These are phyloP conservation scores for Caryopteris hybrid DNA, from an alignment of 305 asterid species.

Conservation along the genomic window DNA sequence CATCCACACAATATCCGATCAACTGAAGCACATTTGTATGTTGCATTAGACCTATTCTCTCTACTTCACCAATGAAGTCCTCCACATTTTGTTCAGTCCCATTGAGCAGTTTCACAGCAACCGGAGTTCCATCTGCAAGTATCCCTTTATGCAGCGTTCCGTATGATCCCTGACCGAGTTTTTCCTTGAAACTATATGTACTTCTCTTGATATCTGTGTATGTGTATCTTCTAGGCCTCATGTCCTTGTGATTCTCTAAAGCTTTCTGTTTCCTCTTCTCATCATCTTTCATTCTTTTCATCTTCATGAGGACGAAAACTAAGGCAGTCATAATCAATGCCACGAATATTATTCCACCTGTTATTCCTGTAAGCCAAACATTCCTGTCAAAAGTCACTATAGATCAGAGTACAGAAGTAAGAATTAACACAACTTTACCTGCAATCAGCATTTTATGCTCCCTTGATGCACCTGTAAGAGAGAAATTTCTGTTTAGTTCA, in stretches of 20 bases:
- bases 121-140: constrained; percentile 35
- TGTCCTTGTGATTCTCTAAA: constrained; percentile 21
- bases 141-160: constrained; percentile 46
- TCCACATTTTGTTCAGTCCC: constrained; percentile 32
- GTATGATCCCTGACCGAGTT: constrained; percentile 31
- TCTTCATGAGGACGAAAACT: constrained; percentile 11
- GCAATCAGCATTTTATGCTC: constrained; percentile 11
- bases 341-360: constrained; percentile 15
- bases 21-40: constrained; percentile 45
- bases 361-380: constrained; percentile 13
- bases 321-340: not conserved
- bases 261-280: constrained; percentile 21
- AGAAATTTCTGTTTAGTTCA: too few relatives aligned
- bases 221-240: constrained; percentile 40
- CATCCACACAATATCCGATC: constrained; percentile 49
- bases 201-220: constrained; percentile 44
- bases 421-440: not conserved
- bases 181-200: constrained; percentile 32
- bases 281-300: constrained; percentile 24
- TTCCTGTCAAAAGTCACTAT: not conserved
- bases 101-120: constrained; percentile 31
- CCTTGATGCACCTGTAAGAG: constrained; percentile 23
- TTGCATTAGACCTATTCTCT: constrained; percentile 48
- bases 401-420: not conserved
- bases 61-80: constrained; percentile 51